These are phyloP conservation scores for Paraphoma chrysanthemicola DNA, from an alignment of 2,329 filamentous ascomycete genomes.

Conservation along the genomic window DNA sequence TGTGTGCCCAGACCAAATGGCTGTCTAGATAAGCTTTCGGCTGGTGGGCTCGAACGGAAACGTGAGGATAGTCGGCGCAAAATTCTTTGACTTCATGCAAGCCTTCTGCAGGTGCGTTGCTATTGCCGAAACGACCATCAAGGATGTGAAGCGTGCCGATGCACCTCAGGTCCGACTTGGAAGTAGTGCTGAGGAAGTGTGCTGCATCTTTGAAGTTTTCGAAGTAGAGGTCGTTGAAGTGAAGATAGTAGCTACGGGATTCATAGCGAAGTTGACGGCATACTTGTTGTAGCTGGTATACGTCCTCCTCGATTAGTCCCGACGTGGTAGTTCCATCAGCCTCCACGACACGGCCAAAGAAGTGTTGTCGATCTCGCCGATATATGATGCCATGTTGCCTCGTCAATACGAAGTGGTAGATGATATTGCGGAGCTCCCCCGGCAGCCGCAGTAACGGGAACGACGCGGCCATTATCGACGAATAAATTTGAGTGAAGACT, in stretches of 20 bases:
- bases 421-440: background rate
- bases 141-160: background rate
- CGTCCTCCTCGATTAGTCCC: background rate
- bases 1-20: background rate
- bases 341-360: background rate
- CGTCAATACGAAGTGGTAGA: background rate
- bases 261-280: background rate
- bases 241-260: background rate
- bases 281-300: background rate
- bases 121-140: background rate
- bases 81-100: background rate
- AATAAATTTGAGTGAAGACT: too few relatives aligned
- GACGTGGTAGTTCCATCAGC: background rate
- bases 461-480: too few relatives aligned
- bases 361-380: background rate
- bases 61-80: background rate
- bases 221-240: background rate
- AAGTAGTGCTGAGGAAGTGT: background rate
- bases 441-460: background rate
- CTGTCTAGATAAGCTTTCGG: background rate
- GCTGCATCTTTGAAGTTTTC: background rate
- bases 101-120: background rate
- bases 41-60: background rate
- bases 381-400: background rate
- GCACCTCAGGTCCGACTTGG: background rate